These are phyloP conservation scores for Trifolium subterraneum DNA, from an alignment of 306 rosid genomes.

Conservation along the genomic window DNA sequence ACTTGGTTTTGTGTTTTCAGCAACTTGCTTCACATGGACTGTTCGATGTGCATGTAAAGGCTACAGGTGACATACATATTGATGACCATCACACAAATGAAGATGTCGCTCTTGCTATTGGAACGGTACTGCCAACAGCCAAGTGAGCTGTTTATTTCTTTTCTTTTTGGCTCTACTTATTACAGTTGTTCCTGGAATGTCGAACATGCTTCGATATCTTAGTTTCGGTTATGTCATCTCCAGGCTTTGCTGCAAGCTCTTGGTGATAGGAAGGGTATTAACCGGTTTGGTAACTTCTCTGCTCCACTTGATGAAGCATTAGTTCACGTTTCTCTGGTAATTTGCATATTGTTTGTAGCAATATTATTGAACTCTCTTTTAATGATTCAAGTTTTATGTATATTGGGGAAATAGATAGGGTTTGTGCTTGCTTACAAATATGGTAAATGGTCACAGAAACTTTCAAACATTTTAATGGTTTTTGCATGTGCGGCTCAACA, in stretches of 20 bases:
- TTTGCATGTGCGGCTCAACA: neutral
- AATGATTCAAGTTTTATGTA: slow-evolving; percentile 14
- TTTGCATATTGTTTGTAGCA: slow-evolving; percentile 31
- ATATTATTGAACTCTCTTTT: neutral
- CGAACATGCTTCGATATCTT: neutral
- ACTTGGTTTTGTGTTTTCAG: slow-evolving; percentile 49
- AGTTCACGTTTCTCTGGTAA: slow-evolving; percentile 88
- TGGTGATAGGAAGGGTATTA: slow-evolving; percentile 94
- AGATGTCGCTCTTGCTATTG: slow-evolving; percentile 91
- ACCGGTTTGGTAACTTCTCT: slow-evolving; percentile 94
- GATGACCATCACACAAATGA: slow-evolving; percentile 96
- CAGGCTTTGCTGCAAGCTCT: slow-evolving; percentile 93
- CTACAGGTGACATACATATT: slow-evolving; percentile 82
- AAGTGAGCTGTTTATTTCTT: slow-evolving; percentile 29
- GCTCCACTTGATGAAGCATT: slow-evolving; percentile 98
- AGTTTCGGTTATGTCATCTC: slow-evolving; percentile 36
- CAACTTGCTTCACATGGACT: slow-evolving; percentile 95
- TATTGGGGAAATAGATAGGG: slow-evolving; percentile 3
- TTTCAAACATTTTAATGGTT: slow-evolving; percentile 4
- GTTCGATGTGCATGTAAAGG: slow-evolving; percentile 80
- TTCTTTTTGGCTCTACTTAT: slow-evolving; percentile 26
- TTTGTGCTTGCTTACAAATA: slow-evolving; percentile 31
- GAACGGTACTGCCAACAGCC: slow-evolving; percentile 65
- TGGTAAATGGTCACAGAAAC: slow-evolving; percentile 22
- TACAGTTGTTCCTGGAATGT: slow-evolving; percentile 17